phyloP scores from a whole-genome alignment of 2,329 filamentous ascomycete genomes.

The Epichloe baconii region DNA sequence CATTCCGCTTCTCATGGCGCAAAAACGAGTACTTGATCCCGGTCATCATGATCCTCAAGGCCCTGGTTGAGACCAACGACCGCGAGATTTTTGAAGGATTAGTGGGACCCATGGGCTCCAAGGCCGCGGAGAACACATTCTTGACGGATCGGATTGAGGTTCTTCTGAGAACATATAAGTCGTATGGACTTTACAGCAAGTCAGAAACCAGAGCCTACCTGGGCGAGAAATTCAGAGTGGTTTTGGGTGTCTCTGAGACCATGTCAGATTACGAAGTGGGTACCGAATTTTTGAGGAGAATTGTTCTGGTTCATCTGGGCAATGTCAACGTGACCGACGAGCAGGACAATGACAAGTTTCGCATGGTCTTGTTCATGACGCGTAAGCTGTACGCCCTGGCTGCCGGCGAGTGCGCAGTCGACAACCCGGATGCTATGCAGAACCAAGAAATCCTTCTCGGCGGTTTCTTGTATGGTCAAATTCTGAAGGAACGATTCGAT shows the following conservation, averaged over 20 bases:
- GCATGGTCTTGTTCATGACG: constrained; percentile 89
- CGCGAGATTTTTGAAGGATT: constrained; percentile 92
- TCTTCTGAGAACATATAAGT: constrained; percentile 83
- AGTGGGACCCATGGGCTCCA: constrained; percentile 63
- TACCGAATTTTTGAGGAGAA: constrained; percentile 76
- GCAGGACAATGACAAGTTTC: constrained; percentile 86
- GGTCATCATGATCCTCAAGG: constrained; percentile 93
- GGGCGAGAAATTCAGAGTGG: constrained; percentile 80
- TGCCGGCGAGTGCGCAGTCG: constrained; percentile 80
- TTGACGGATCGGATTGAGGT: constrained; percentile 90
- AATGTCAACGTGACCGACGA: constrained; percentile 70
- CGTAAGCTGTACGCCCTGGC: constrained; percentile 89
- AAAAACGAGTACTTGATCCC: constrained; percentile 96
- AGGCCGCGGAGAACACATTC: constrained; percentile 77
- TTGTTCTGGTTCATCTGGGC: constrained; percentile 85
- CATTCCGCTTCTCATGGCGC: constrained; percentile 93
- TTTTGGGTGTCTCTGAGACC: constrained; percentile 71
- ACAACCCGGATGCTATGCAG: constrained; percentile 93
- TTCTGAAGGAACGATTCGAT: constrained; percentile 87
- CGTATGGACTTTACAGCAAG: constrained; percentile 71
- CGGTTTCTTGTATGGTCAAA: constrained; percentile 87
- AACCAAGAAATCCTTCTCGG: constrained; percentile 92
- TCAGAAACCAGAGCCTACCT: constrained; percentile 74
- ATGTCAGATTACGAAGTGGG: constrained; percentile 82
- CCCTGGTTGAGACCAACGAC: constrained; percentile 89